Base-by-base conservation (phyloP, 2,329 filamentous ascomycete species). In the Cladosporium oxysporum region DNA sequence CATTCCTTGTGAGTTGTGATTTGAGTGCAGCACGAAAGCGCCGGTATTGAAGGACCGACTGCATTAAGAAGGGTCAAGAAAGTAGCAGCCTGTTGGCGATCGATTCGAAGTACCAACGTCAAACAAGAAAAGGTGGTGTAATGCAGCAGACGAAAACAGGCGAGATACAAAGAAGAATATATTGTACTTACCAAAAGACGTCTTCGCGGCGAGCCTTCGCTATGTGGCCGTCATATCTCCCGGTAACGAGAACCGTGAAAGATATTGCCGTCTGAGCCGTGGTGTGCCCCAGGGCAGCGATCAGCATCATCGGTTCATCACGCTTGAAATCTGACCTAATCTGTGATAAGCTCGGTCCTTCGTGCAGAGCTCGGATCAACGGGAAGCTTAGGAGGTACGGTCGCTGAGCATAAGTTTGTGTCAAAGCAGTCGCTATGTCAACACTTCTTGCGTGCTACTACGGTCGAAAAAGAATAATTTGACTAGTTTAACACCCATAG, bases 21-120 rank as follows among this genome's bases (percentile, higher is more conserved):
- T 71, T 53, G 7, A 72, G 67, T 14, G 71, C 67, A 1, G 64
- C 59, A 49, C 68, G 66, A 64, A 74, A 74, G 41, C 72, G 68
- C 23, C 68, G 66, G 60, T 72, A 72, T 35, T 75, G 73, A 21
- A 74, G 49, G 26, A 68, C 21, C 26, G 69, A 70, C 55, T 71
- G 71, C 71, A 62, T 62, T 33, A 1, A 7, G 5, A 29, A 1
- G n/a, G 23, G 26, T 3, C 26, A 29, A n/a, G 7, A 55, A 21
- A 55, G 4, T 29, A 55, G 52, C 28, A n/a, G 16, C 18, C 14
- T 29, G 28, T 23, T 21, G 4, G 31, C 8, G 26, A 52, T 29
- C 49, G 23, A 28, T 29, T 14, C 23, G 28, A 10, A 52, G 3
- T 5, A 18, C 23, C 12, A 52, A 16, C 10, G 49, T 14, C 47